Evolutionary conservation across 352 stramenopile species (phyloP), one percentile per base, ranked within the genome.

Genomic region (Phytophthora rubi): DNA sequence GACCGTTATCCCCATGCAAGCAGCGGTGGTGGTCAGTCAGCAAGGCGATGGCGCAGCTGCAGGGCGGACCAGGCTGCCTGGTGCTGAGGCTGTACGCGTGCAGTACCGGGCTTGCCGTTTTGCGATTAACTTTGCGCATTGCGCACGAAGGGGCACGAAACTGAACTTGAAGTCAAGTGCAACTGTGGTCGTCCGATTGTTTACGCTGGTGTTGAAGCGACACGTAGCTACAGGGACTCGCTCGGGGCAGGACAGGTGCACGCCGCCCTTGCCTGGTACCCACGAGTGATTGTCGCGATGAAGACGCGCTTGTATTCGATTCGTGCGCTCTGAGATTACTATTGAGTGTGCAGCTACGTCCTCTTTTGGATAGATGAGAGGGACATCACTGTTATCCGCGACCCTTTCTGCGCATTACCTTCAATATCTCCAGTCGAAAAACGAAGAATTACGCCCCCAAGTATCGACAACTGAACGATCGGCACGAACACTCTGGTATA

Each of bases 111-210:
- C 16, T 44, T 44, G 45, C 45, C 7, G n/a, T 65, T 48, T 16
- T 49, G 21, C 55, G 12, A 71, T 62, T 63, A 62, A 55, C 49
- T 54, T n/a, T 16, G 48, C 48, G 48, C 48, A 53, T 70, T 70
- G 68, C 54, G 48, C 59, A 32, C 45, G 59, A 79, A 79, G 56
- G 53, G 68, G 39, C 69, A 77, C 53, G 49, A 68, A 75, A 77
- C 73, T 75, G 73, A 77, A 80, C 68, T 75, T 76, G 73, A 77
- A 74, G 68, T 59, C 39, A 12, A 33, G 42, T 66, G 35, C 59
- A 52, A 75, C 66, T 66, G 59, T 54, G 26, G 48, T 68, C 67
- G 68, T 79, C 64, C 58, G 65, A 65, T 79, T 35, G 60, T 78
- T 54, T 54, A 54, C 48, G 48, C 48, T 54, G 10, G 37, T 32